phyloP scores from a whole-genome alignment of 2,329 filamentous ascomycete genomes.

The Rutstroemia sp. region DNA sequence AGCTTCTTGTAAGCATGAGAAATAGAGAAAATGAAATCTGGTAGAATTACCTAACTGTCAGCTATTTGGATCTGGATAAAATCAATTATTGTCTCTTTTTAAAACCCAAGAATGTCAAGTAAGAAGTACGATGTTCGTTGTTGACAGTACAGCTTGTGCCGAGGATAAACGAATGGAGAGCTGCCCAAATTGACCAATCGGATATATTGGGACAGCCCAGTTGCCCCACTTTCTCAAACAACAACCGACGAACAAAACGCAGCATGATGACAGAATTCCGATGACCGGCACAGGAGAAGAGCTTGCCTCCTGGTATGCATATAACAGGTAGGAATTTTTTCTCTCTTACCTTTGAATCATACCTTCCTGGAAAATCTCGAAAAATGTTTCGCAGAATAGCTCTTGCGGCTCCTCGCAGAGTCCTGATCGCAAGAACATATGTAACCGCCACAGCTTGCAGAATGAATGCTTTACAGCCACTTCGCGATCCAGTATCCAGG shows the following conservation, averaged over 20 bases:
- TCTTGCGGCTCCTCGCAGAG: constrained; percentile 20
- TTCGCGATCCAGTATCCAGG: constrained; percentile 24
- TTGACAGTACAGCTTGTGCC: neutral
- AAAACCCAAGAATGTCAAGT: neutral
- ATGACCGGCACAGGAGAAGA: neutral
- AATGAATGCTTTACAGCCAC: constrained; percentile 22
- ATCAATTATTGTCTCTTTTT: neutral
- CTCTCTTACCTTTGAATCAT: neutral
- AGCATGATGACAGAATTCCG: neutral
- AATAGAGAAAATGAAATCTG: neutral
- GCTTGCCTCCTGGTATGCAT: neutral
- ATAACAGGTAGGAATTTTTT: neutral
- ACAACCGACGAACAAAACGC: neutral
- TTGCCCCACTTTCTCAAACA: neutral
- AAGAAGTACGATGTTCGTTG: neutral
- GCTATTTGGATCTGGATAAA: neutral
- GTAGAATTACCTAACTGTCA: neutral
- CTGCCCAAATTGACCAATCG: neutral
- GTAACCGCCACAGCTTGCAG: constrained; percentile 19
- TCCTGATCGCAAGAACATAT: constrained; percentile 17
- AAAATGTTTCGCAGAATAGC: constrained; percentile 28
- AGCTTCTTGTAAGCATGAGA: neutral
- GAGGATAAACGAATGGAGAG: constrained; percentile 1
- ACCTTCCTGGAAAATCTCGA: neutral
- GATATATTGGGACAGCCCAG: neutral